Evolutionary conservation across 2,329 filamentous ascomycete species (phyloP).

Genomic region (Myriosclerotinia curreyana): DNA sequence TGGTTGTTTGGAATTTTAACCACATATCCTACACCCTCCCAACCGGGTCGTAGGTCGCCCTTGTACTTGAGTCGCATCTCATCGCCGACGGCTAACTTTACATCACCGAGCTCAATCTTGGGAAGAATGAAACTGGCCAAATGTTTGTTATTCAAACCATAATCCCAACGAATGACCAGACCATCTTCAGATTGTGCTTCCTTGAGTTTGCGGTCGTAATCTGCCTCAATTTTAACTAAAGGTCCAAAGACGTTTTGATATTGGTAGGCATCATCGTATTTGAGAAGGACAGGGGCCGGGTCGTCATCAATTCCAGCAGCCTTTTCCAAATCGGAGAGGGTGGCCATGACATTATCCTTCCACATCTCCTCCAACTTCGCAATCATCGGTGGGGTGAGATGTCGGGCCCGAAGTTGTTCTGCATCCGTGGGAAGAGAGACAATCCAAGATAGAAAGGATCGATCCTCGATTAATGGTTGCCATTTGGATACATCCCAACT

Average conservation of each 20-base stretch:
- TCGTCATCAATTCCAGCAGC: constrained; percentile 90
- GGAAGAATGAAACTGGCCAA: constrained; percentile 92
- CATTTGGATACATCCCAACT: constrained; percentile 98
- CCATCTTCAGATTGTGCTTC: constrained; percentile 97
- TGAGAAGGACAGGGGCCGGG: constrained; percentile 83
- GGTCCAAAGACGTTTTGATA: constrained; percentile 99
- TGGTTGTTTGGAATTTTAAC: constrained; percentile 99
- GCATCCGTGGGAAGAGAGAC: constrained; percentile 86
- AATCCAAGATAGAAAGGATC: constrained; percentile 91
- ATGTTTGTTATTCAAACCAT: constrained; percentile 95
- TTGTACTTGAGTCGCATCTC: constrained; percentile 98
- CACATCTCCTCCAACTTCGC: constrained; percentile 96
- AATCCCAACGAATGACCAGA: constrained; percentile 90
- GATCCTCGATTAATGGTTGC: constrained; percentile 96
- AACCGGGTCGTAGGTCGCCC: constrained; percentile 84
- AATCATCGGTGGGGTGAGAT: constrained; percentile 90
- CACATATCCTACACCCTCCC: constrained; percentile 98
- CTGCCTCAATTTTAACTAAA: constrained; percentile 97
- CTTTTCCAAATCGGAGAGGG: constrained; percentile 87
- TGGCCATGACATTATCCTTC: constrained; percentile 91
- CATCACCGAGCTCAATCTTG: constrained; percentile 95
- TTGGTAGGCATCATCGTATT: constrained; percentile 96
- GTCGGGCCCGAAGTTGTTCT: constrained; percentile 91
- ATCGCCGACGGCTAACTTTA: constrained; percentile 95
- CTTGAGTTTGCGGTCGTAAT: constrained; percentile 98